phyloP scores from a whole-genome alignment of 257 asterid species.

The Handroanthus guayacan region DNA sequence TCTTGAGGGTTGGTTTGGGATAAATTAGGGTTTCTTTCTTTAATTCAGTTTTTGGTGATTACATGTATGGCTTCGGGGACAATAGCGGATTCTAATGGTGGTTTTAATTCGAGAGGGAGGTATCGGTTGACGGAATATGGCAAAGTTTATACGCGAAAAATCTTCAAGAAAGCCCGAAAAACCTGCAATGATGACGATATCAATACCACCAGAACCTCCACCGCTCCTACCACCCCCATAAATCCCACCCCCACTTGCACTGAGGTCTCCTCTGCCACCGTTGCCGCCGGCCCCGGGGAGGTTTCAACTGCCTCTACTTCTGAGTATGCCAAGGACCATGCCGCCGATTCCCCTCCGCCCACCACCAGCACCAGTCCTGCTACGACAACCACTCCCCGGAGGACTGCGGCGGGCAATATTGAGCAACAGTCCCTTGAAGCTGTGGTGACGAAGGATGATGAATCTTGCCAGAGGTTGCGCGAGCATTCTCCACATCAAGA shows the following conservation, averaged over 20 bases:
- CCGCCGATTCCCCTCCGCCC: constrained; percentile 26
- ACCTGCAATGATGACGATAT: constrained; percentile 21
- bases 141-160: constrained; percentile 59
- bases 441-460: constrained; percentile 25
- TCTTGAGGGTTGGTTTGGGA: constrained; percentile 42
- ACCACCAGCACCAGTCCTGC: constrained; percentile 17
- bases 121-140: constrained; percentile 47
- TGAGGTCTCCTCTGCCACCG: constrained; percentile 33
- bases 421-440: constrained; percentile 28
- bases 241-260: not conserved
- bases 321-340: not conserved
- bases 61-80: constrained; percentile 69
- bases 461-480: constrained; percentile 2
- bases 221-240: constrained; percentile 28
- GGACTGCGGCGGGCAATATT: constrained; percentile 24
- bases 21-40: constrained; percentile 36
- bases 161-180: constrained; percentile 37
- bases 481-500: constrained; percentile 28
- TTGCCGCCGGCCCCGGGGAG: not conserved
- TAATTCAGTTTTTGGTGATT: constrained; percentile 30
- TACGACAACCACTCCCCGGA: constrained; percentile 10
- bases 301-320: constrained; percentile 14
- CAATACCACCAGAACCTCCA: constrained; percentile 31
- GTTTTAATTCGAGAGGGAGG: constrained; percentile 44
- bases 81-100: constrained; percentile 46